Conservation (phyloP, 73 alveolate genomes). For the Durusdinium trenchii region DNA sequence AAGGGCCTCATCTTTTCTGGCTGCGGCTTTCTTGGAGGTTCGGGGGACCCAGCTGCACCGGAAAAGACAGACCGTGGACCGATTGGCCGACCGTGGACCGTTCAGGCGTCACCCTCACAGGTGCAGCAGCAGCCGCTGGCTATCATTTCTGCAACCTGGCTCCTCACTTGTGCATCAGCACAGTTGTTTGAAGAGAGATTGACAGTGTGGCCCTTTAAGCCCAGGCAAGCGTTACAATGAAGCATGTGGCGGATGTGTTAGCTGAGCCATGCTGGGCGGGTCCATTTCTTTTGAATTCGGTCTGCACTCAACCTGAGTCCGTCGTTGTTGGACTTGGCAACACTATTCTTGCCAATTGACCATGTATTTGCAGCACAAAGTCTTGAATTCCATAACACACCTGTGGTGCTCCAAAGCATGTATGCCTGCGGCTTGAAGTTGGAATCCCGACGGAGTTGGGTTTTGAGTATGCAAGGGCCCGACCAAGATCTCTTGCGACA, state of each 20-base stretch:
- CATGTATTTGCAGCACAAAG: no score
- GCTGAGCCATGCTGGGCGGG: background rate
- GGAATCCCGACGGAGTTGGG: no score
- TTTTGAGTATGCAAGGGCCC: no score
- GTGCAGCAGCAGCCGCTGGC: slow-evolving; percentile 71
- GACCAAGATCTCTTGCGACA: no score
- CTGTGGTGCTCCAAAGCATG: no score
- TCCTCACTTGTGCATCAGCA: no score
- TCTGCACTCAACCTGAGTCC: background rate
- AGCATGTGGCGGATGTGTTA: slow-evolving; percentile 92
- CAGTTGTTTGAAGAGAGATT: background rate
- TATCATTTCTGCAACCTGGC: slow-evolving; percentile 47
- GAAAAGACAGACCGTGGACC: background rate
- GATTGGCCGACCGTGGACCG: background rate
- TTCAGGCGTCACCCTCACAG: slow-evolving; percentile 67
- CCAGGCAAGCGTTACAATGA: slow-evolving; percentile 82
- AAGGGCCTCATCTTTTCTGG: slow-evolving; percentile 64
- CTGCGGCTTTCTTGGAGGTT: slow-evolving; percentile 76
- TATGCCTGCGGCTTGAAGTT: no score
- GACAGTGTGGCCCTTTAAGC: background rate
- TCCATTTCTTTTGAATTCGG: slow-evolving; percentile 35
- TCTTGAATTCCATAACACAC: no score
- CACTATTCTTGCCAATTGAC: background rate
- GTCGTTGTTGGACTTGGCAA: background rate
- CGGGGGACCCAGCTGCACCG: background rate